phyloP scores from a whole-genome alignment of 129 eudicot species.

The Gnaphalium uliginosum region DNA sequence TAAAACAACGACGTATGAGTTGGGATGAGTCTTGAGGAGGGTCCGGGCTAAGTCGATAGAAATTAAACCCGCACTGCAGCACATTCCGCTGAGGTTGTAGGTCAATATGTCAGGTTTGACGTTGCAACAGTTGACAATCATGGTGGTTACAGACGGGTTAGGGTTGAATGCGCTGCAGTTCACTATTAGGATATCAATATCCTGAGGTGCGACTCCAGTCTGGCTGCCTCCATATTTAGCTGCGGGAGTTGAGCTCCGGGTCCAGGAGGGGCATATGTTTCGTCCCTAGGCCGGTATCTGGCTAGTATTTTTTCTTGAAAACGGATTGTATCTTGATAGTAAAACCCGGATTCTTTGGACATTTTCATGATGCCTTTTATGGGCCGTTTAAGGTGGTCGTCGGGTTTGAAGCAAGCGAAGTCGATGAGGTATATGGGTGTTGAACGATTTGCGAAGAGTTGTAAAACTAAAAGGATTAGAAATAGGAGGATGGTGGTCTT shows the following conservation, averaged over 20 bases:
- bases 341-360: neutral
- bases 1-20: neutral
- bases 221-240: neutral
- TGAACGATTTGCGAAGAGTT: neutral
- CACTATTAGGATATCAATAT: conserved; percentile 9
- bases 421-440: conserved; percentile 16
- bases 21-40: neutral
- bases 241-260: neutral
- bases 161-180: conserved; percentile 16
- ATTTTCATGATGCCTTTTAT: neutral
- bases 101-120: conserved; percentile 6
- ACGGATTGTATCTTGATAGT: conserved; percentile 9
- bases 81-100: conserved; percentile 14
- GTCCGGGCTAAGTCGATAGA: conserved; percentile 11
- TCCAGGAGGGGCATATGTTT: conserved; percentile 8
- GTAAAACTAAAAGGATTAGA: neutral
- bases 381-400: conserved; percentile 7
- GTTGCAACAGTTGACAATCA: conserved; percentile 13
- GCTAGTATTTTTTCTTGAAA: conserved; percentile 15
- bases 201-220: neutral
- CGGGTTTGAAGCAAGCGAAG: conserved; percentile 21
- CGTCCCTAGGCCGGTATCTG: neutral
- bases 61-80: conserved; percentile 19
- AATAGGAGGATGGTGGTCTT: conserved; percentile 4
- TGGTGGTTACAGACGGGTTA: conserved; percentile 13